These are phyloP conservation scores for Suhomyces guaymorum DNA, from an alignment of 1,139 yeast species.

Conservation along the genomic window DNA sequence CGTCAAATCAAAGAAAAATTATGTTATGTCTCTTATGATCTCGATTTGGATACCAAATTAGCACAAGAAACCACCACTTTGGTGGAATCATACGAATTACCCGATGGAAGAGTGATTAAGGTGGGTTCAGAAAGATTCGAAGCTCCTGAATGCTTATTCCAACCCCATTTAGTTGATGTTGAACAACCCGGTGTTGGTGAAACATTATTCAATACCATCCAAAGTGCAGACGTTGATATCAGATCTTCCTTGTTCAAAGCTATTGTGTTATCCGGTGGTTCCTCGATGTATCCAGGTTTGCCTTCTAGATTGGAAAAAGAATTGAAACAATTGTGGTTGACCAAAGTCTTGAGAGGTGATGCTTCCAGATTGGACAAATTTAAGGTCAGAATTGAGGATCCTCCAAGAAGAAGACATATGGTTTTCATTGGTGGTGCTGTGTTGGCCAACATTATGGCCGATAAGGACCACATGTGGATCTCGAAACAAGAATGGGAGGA, in stretches of 20 bases:
- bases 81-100: constrained; percentile 88
- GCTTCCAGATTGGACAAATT: constrained; percentile 85
- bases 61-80: constrained; percentile 93
- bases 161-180: constrained; percentile 93
- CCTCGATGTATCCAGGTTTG: constrained; percentile 97
- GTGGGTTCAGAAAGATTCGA: constrained; percentile 96
- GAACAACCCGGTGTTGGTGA: constrained; percentile 98
- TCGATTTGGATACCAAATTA: constrained; percentile 82
- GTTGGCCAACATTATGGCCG: constrained; percentile 96
- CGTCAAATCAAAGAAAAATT: constrained; percentile 96
- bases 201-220: constrained; percentile 85
- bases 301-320: constrained; percentile 96
- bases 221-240: constrained; percentile 91
- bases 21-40: constrained; percentile 92
- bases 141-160: constrained; percentile 98
- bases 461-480: constrained; percentile 98
- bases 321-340: constrained; percentile 92
- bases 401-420: constrained; percentile 99
- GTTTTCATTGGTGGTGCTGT: constrained; percentile 99
- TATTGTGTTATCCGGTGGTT: constrained; percentile 94
- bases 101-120: constrained; percentile 93
- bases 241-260: constrained; percentile 88
- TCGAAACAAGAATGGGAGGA: constrained; percentile 97
- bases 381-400: constrained; percentile 96
- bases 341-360: constrained; percentile 84